These are phyloP conservation scores for Coemansia sp. DNA, from an alignment of 192 early-diverging fungal species.

Conservation along the genomic window DNA sequence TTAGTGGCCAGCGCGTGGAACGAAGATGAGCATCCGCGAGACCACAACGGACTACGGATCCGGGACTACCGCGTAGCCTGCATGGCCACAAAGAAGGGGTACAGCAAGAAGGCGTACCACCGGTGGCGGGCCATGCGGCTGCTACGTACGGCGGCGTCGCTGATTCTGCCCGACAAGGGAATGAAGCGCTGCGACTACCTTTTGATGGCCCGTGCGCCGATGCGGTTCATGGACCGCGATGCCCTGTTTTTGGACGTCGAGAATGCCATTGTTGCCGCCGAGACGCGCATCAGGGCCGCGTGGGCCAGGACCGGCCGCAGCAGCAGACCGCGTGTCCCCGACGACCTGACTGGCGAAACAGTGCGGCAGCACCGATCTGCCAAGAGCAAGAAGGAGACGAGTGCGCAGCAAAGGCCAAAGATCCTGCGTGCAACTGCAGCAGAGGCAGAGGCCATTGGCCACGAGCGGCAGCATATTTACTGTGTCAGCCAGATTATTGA, in stretches of 20 bases:
- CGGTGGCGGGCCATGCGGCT: slow-evolving; percentile 38
- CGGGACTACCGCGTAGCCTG: slow-evolving; percentile 47
- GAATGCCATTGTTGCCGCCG: slow-evolving; percentile 20
- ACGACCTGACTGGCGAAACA: background rate
- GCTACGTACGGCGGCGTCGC: slow-evolving; percentile 31
- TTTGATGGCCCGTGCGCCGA: slow-evolving; percentile 16
- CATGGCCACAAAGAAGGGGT: slow-evolving; percentile 38
- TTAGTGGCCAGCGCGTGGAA: slow-evolving; percentile 40
- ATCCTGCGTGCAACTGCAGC: background rate
- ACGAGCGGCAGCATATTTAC: background rate
- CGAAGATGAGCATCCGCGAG: slow-evolving; percentile 40
- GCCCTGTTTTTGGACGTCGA: slow-evolving; percentile 33
- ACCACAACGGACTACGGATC: slow-evolving; percentile 46
- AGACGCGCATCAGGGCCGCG: background rate
- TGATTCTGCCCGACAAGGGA: slow-evolving; percentile 49
- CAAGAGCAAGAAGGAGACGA: background rate
- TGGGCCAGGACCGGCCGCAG: slow-evolving; percentile 1
- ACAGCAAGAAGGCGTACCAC: slow-evolving; percentile 33
- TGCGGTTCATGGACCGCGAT: slow-evolving; percentile 37
- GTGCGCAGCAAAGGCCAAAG: background rate
- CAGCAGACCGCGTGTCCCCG: background rate
- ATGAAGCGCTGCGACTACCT: slow-evolving; percentile 47
- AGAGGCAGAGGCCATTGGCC: background rate
- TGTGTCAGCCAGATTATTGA: background rate
- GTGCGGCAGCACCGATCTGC: background rate